Percentiles rank a stretch among this genome's conserved stretches.
These are phyloP conservation scores for Yueomyces sinensis DNA, from an alignment of 805 yeast genomes.

Conservation along the genomic window DNA sequence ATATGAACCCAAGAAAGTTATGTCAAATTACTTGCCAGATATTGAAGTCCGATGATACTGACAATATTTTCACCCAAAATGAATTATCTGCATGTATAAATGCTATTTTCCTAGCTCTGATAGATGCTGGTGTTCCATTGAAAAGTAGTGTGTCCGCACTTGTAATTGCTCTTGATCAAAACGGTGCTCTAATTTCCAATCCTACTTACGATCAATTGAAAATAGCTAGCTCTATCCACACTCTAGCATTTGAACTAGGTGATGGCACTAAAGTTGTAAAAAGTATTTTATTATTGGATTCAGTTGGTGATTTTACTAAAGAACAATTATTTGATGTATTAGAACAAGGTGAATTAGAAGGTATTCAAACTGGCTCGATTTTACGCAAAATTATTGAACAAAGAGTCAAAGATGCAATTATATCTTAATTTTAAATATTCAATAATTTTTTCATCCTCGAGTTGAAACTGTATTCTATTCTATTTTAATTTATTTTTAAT, in stretches of 20 bases:
- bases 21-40: slow-evolving; percentile 59
- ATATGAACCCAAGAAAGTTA: slow-evolving; percentile 66
- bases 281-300: slow-evolving; percentile 55
- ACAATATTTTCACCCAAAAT: slow-evolving; percentile 24
- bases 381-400: slow-evolving; percentile 36
- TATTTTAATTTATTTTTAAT: no score
- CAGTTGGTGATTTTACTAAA: slow-evolving; percentile 57
- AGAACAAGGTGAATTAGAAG: slow-evolving; percentile 36
- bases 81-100: slow-evolving; percentile 64
- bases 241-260: slow-evolving; percentile 42
- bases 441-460: background rate
- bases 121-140: slow-evolving; percentile 70
- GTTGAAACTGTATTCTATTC: background rate
- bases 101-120: slow-evolving; percentile 56
- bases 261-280: slow-evolving; percentile 33
- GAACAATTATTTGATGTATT: slow-evolving; percentile 38
- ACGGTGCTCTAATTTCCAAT: slow-evolving; percentile 22
- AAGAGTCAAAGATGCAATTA: slow-evolving; percentile 23
- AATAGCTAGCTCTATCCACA: slow-evolving; percentile 45
- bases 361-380: slow-evolving; percentile 30
- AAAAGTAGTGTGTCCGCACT: slow-evolving; percentile 48
- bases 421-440: background rate
- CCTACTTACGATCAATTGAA: slow-evolving; percentile 36
- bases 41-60: slow-evolving; percentile 30
- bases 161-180: slow-evolving; percentile 29